Base-by-base conservation (phyloP, 306 rosid species). In the Acacia confusa region DNA sequence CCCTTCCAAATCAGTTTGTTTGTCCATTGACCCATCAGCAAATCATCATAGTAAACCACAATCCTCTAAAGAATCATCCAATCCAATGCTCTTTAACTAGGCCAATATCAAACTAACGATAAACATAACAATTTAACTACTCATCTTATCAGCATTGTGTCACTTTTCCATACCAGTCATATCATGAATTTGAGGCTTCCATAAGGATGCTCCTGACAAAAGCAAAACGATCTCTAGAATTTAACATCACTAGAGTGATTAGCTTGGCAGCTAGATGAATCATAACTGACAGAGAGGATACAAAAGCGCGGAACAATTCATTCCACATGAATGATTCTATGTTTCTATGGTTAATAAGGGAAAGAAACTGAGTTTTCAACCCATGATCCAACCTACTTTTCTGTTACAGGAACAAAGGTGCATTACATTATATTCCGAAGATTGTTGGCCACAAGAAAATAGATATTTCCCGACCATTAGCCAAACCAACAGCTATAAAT, bases 371-470 rank as follows among this genome's bases (percentile, higher is more conserved):
- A 78, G 40, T 66, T 43, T 74, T 78, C 79, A 70, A 75, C 79
- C 81, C 82, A 78, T 75, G 86, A 79, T 48, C 58, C 85, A 36
- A 41, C 74, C 57, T 68, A 43, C 60, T 13, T 34, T 27, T 7
- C 27, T 79, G 41, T 25, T 47, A 71, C 34, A 69, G 55, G 45
- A 75, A 19, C 34, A 68, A 20, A 57, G 73, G 20, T 9, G 32
- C 70, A 57, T 70, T 75, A 30, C 81, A 66, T 70, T 82, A 70
- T 58, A 82, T 79, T 79, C 61, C 76, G 67, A 79, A 65, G 74
- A 47, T 16, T 79, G 61, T 67, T 52, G 60, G 19, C 76, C 86
- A 82, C 86, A 82, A 16, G 43, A 82, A 67, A 58, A 7, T 10
- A 75, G 75, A 75, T 61, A 67, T 75, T 84, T 75, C 40, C 13